Base-by-base conservation (phyloP, 75 land plant genomes). In the Cupressus sempervirens region DNA sequence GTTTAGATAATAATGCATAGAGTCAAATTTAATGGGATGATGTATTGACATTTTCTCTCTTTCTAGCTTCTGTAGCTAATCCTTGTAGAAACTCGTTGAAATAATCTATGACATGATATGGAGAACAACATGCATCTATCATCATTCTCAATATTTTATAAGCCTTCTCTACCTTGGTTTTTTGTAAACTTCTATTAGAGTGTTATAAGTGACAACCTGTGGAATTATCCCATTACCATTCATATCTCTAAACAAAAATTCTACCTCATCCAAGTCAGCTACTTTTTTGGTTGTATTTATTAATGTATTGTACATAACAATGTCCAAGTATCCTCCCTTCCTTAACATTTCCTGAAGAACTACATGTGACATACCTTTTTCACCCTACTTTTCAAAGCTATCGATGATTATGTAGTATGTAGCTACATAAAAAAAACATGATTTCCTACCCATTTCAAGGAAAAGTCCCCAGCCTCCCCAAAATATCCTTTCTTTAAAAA, bases 241-340 rank as follows among this genome's bases (percentile, higher is more conserved):
- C 98, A 97, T 97, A 84, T 91, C 88, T 29, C 89, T 88, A 72
- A 96, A 90, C 40, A 97, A 73, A 26, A 86, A 87, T 73, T 75
- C 80, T 12, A 91, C 99, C 53, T 94, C 94, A 38, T 91, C 94
- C 7, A 93, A 29, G 15, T 88, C 85, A 30, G 94, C 95, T 38
- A 89, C 95, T 88, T 97, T 93, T 34, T 94, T 93, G 1, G 94
- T 91, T 3, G 87, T 93, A 80, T 94, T 84, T 40, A 91, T 93
- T 75, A 96, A 76, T 16, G 95, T 93, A 86, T 95, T 96, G 79
- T 92, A 96, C 91, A 95, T 93, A 43, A 93, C 90, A 54, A 94
- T 85, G 83, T 96, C 95, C 41, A 94, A 87, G 81, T 89, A 87
- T 29, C 89, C 91, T 53, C 96, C 96, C 38, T 85, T 88, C 83